These are phyloP conservation scores for Hemileia vastatrix DNA, from an alignment of 1,284 basidiomycete species.

Conservation along the genomic window DNA sequence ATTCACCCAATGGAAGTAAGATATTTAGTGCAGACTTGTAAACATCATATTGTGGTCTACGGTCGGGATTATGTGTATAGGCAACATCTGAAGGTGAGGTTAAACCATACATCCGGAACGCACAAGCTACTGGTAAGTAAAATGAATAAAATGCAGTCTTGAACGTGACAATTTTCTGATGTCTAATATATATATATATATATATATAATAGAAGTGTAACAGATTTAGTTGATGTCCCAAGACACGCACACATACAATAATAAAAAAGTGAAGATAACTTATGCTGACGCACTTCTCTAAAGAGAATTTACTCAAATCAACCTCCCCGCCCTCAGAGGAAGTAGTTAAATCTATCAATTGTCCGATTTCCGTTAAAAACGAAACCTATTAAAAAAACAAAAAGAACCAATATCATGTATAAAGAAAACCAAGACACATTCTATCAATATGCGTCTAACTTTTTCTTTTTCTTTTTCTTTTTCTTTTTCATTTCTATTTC, in stretches of 20 bases:
- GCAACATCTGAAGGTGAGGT: not conserved
- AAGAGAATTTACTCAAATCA: slow-evolving; percentile 76
- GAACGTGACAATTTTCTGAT: slow-evolving; percentile 88
- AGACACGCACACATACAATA: too few species aligned
- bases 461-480: not conserved
- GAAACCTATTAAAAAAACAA: slow-evolving; percentile 56
- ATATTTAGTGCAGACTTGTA: slow-evolving; percentile 75
- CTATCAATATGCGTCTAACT: not conserved
- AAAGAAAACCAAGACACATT: too few species aligned
- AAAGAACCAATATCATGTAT: too few species aligned
- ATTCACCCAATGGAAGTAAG: slow-evolving; percentile 85
- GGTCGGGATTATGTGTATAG: slow-evolving; percentile 50
- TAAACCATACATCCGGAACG: slow-evolving; percentile 57
- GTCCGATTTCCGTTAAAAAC: slow-evolving; percentile 91
- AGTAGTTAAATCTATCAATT: slow-evolving; percentile 88
- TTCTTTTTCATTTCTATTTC: too few species aligned
- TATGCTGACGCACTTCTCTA: slow-evolving; percentile 53
- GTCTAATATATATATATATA: too few species aligned
- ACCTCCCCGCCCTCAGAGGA: slow-evolving; percentile 80
- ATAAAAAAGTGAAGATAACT: too few species aligned
- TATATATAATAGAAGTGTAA: too few species aligned
- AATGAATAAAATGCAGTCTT: slow-evolving; percentile 99
- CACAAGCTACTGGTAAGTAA: slow-evolving; percentile 93
- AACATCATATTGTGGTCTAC: slow-evolving; percentile 51
- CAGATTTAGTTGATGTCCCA: too few species aligned